Evolutionary conservation across 2,329 filamentous ascomycete species (phyloP).

Genomic region (Aspergillus cejpii): DNA sequence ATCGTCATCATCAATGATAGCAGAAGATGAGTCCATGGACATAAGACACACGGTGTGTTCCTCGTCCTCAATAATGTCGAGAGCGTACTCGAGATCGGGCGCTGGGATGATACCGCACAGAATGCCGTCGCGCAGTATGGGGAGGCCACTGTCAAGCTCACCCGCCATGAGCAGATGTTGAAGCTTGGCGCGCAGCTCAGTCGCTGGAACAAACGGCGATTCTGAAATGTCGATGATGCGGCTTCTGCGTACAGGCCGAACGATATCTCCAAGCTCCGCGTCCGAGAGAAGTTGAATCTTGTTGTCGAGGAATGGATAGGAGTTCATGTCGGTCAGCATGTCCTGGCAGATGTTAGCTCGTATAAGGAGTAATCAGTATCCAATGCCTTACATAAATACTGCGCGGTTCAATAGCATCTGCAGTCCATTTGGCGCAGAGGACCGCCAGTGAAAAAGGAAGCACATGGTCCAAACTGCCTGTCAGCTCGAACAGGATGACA

Average conservation of each 20-base stretch:
- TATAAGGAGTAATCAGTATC: neutral
- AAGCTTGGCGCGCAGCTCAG: slow-evolving; percentile 70
- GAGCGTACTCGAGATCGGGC: slow-evolving; percentile 84
- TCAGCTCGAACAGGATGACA: slow-evolving; percentile 92
- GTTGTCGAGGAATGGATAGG: slow-evolving; percentile 95
- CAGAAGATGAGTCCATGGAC: slow-evolving; percentile 55
- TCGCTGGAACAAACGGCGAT: slow-evolving; percentile 72
- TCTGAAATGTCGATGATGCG: slow-evolving; percentile 81
- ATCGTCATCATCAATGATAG: slow-evolving; percentile 55
- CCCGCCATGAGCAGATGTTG: slow-evolving; percentile 75
- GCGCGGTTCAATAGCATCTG: slow-evolving; percentile 85
- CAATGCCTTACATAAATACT: slow-evolving; percentile 70
- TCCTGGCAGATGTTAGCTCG: slow-evolving; percentile 50
- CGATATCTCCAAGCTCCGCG: slow-evolving; percentile 78
- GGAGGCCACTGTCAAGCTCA: slow-evolving; percentile 85
- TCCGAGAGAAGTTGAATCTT: slow-evolving; percentile 90
- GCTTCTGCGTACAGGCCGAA: slow-evolving; percentile 65
- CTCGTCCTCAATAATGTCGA: slow-evolving; percentile 77
- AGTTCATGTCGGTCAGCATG: slow-evolving; percentile 91
- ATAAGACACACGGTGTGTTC: slow-evolving; percentile 69
- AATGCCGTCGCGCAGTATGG: slow-evolving; percentile 70
- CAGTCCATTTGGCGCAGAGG: slow-evolving; percentile 95
- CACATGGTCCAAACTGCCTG: slow-evolving; percentile 89
- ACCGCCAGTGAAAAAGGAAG: slow-evolving; percentile 89
- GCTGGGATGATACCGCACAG: slow-evolving; percentile 88